These are phyloP conservation scores for Wickerhamomyces xylosicus DNA, from an alignment of 805 yeast genomes.

Conservation along the genomic window DNA sequence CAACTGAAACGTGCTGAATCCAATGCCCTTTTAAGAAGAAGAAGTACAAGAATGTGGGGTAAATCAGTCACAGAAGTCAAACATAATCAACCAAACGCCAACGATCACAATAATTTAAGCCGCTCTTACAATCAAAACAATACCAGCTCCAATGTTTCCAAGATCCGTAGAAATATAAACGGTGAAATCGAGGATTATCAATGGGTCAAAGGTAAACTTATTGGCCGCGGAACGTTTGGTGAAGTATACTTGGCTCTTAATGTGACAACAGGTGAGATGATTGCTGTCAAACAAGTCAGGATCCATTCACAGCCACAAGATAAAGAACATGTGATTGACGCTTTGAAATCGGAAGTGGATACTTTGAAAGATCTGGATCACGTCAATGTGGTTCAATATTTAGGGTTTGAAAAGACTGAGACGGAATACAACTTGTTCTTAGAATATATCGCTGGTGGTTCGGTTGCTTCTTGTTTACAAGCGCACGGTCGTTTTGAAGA, in stretches of 20 bases:
- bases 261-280: constrained; percentile 96
- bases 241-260: constrained; percentile 85
- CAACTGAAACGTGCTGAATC: background rate
- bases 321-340: constrained; percentile 60
- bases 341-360: constrained; percentile 82
- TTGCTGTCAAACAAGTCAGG: constrained; percentile 93
- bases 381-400: constrained; percentile 86
- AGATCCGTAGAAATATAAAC: constrained; percentile 43
- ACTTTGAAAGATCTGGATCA: constrained; percentile 93
- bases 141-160: constrained; percentile 20
- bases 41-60: constrained; percentile 97
- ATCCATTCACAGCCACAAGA: constrained; percentile 33
- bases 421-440: constrained; percentile 76
- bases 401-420: constrained; percentile 77
- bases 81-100: no score
- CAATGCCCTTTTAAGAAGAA: constrained; percentile 43
- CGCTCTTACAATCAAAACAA: background rate
- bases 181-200: constrained; percentile 81
- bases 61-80: constrained; percentile 86
- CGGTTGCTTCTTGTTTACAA: constrained; percentile 78
- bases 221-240: constrained; percentile 96
- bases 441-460: constrained; percentile 97
- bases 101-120: no score
- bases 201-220: constrained; percentile 95
- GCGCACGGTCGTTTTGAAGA: constrained; percentile 83